phyloP scores from a whole-genome alignment of 257 asterid genomes.

The Asclepias syriaca region DNA sequence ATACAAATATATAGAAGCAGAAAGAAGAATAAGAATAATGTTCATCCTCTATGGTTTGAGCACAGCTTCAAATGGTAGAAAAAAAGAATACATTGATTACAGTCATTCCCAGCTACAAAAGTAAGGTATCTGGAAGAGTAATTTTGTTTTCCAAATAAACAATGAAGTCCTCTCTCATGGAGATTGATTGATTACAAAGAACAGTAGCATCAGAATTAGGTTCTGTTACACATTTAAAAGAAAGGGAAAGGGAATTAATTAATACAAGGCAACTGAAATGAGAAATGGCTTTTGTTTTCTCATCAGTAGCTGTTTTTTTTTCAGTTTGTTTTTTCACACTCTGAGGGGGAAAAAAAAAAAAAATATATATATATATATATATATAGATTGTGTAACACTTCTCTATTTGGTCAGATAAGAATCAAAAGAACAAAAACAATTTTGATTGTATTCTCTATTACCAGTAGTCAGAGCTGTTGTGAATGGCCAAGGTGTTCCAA shows the following conservation, averaged over 20 bases:
- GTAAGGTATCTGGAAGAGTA: not conserved
- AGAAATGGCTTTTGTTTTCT: slow-evolving; percentile 33
- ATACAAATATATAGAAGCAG: not conserved
- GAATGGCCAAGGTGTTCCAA: slow-evolving; percentile 58
- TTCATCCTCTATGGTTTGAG: not conserved
- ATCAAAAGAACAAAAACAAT: slow-evolving; percentile 25
- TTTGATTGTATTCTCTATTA: slow-evolving; percentile 3
- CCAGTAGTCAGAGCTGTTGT: slow-evolving; percentile 39
- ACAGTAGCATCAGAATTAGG: not conserved
- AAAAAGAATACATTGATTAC: not conserved
- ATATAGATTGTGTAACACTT: slow-evolving; percentile 21
- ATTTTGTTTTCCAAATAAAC: no score
- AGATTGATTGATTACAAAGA: not conserved
- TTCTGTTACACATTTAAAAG: slow-evolving; percentile 3
- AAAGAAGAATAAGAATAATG: not conserved
- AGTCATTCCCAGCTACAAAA: not conserved
- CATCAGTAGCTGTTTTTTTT: slow-evolving; percentile 12
- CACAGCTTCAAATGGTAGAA: not conserved
- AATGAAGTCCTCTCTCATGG: not conserved
- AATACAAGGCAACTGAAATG: slow-evolving; percentile 29
- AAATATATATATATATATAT: no score
- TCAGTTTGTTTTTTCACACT: slow-evolving; percentile 29
- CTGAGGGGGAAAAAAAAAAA: slow-evolving; percentile 27
- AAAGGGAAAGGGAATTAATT: not conserved
- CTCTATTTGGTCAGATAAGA: slow-evolving; percentile 24